These are phyloP conservation scores for Tylopilus sp. DNA, from an alignment of 768 basidiomycete species.

Conservation along the genomic window DNA sequence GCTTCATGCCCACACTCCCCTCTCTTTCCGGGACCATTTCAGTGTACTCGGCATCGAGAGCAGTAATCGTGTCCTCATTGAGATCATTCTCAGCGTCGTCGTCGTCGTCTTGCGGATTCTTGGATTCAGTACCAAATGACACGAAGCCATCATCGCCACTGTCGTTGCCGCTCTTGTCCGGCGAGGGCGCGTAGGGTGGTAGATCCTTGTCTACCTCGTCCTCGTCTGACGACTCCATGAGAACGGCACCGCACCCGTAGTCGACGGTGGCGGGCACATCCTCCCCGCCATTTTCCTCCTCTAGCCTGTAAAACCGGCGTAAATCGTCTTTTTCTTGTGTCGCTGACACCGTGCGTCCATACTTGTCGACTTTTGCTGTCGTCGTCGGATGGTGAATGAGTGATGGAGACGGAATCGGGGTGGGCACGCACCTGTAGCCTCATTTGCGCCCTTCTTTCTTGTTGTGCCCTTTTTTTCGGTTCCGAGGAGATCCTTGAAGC, in stretches of 20 bases:
- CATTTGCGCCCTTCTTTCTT: constrained; percentile 30
- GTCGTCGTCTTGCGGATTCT: constrained; percentile 35
- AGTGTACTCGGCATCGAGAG: constrained; percentile 63
- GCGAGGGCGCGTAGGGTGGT: constrained; percentile 6
- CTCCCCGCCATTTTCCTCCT: constrained; percentile 32
- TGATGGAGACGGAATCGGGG: not conserved
- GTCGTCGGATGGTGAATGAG: not conserved
- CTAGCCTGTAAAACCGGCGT: constrained; percentile 14
- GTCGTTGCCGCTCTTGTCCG: constrained; percentile 44
- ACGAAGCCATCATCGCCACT: constrained; percentile 48
- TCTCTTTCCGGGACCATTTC: constrained; percentile 45
- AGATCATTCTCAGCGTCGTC: constrained; percentile 63
- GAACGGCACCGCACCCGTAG: constrained; percentile 85
- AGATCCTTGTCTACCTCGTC: constrained; percentile 40
- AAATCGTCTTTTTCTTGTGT: not conserved
- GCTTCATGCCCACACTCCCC: constrained; percentile 37
- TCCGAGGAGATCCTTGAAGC: constrained; percentile 80
- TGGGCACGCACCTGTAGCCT: constrained; percentile 22
- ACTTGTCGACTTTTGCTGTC: constrained; percentile 78
- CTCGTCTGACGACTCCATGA: constrained; percentile 86
- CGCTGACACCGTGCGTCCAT: constrained; percentile 62
- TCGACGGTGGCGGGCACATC: constrained; percentile 47
- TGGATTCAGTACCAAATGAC: constrained; percentile 44
- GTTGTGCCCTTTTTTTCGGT: constrained; percentile 40
- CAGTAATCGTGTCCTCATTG: constrained; percentile 69